Evolutionary conservation across 73 alveolate genomes (phyloP).

Genomic region (Paramecium bursaria): DNA sequence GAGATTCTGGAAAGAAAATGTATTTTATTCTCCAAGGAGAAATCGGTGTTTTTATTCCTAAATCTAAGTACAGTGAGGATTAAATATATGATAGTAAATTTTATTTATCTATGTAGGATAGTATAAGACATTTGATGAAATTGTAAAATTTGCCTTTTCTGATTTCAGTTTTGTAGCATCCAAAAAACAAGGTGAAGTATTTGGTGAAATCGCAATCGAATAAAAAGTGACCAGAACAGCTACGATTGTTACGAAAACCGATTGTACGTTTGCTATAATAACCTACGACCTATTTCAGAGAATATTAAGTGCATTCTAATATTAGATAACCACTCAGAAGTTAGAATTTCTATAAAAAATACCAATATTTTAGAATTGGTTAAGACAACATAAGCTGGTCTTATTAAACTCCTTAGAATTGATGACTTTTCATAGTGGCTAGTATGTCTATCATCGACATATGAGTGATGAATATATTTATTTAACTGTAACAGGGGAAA

Average conservation of each 20-base stretch:
- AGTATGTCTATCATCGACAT: neutral
- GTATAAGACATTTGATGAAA: slow-evolving; percentile 10
- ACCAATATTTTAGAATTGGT: slow-evolving; percentile 16
- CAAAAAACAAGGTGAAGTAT: slow-evolving; percentile 9
- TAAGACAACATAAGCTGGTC: neutral
- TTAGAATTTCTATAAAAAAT: neutral
- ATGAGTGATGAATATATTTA: neutral
- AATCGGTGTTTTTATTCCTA: slow-evolving; percentile 8
- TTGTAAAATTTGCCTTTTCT: neutral
- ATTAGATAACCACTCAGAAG: neutral
- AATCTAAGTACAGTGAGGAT: slow-evolving; percentile 11
- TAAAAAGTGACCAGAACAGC: slow-evolving; percentile 40
- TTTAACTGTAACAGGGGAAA: slow-evolving; percentile 19
- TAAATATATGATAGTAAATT: neutral
- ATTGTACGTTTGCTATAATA: neutral
- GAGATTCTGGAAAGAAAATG: slow-evolving; percentile 47
- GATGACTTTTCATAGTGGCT: neutral
- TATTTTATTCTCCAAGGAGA: slow-evolving; percentile 42
- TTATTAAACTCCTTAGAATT: neutral
- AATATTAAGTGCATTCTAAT: slow-evolving; percentile 14
- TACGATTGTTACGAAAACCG: slow-evolving; percentile 21
- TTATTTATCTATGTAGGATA: neutral
- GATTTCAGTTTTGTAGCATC: neutral
- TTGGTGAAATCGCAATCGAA: slow-evolving; percentile 48
- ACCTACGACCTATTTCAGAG: slow-evolving; percentile 19